Percentiles rank a stretch among this genome's conserved stretches.
These are phyloP conservation scores for Nothopassalora personata DNA, from an alignment of 2,329 filamentous ascomycete species.

Conservation along the genomic window DNA sequence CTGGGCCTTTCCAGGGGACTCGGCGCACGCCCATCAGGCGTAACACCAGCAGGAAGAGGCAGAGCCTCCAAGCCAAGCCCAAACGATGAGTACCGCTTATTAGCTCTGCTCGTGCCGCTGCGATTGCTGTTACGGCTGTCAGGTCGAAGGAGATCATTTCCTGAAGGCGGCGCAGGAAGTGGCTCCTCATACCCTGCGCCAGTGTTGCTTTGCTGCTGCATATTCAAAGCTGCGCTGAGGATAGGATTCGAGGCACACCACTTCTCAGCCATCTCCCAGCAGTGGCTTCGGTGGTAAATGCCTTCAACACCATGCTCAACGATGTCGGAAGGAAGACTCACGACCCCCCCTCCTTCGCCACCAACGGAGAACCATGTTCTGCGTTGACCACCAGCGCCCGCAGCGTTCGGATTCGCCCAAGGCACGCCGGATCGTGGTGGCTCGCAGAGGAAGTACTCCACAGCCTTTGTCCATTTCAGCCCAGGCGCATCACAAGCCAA, in stretches of 20 bases:
- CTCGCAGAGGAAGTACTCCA: conserved; percentile 78
- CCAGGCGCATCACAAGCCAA: conserved; percentile 70
- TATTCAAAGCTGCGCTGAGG: conserved; percentile 27
- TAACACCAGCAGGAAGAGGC: conserved; percentile 41
- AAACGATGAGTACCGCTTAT: conserved; percentile 41
- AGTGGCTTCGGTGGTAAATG: conserved; percentile 63
- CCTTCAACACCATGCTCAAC: conserved; percentile 63
- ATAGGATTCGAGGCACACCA: conserved; percentile 49
- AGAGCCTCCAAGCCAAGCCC: conserved; percentile 44
- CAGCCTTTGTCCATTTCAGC: conserved; percentile 61
- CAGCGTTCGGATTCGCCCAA: conserved; percentile 59
- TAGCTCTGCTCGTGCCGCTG: conserved; percentile 9
- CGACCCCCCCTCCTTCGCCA: conserved; percentile 59
- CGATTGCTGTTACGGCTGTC: conserved; percentile 16
- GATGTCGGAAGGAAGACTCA: conserved; percentile 58
- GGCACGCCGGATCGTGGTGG: conserved; percentile 66
- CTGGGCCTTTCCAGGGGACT: conserved; percentile 23
- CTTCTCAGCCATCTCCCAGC: conserved; percentile 59
- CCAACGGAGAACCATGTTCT: conserved; percentile 67
- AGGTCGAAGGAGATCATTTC: conserved; percentile 14
- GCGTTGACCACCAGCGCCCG: conserved; percentile 26
- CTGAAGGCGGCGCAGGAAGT: conserved; percentile 19
- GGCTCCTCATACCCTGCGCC: conserved; percentile 10
- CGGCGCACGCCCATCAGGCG: conserved; percentile 30
- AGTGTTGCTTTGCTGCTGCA: conserved; percentile 12